Evolutionary conservation across 345 rosid genomes (phyloP), one percentile per base, ranked within the genome.

Genomic region (Euphorbia pulcherrima): DNA sequence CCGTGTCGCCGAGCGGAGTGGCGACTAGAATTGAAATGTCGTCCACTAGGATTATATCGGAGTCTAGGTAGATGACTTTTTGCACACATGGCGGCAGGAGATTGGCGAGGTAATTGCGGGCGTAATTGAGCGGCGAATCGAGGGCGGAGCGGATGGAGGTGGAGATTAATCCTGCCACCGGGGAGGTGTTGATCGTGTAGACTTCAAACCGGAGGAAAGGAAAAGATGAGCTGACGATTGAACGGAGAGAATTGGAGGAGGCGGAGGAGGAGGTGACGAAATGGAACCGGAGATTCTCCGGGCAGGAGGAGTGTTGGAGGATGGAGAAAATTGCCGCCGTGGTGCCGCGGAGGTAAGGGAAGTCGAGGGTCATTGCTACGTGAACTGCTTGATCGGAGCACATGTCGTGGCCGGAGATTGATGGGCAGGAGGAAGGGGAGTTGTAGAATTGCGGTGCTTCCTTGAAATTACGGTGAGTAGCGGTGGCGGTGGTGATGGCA

Each of bases 251-350:
- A 40, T 73, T 20, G 40, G 80, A 68, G 17, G 76, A 63, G 0
- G 73, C 61, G 20, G 79, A 55, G 67, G 68, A 58, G 24, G 62
- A 59, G 3, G 56, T 6, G 28, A 81, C 59, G 77, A 81, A 81
- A 61, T 77, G 84, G 75, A 81, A 77, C 4, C 67, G 72, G 60
- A 75, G 60, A 71, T 78, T 72, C 56, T 81, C 79, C 10, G 81
- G 84, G 72, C 84, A 81, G 26, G 81, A 75, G 10, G 81, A 68
- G 79, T 81, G 84, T 44, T 81, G 84, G 46, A 81, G 72, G 67
- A 75, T 67, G 35, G 79, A 76, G 9, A 66, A 54, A 30, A 76
- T 71, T 0, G 79, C 72, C 16, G 79, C 79, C 77, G 78, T 77
- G 51, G 79, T 68, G 46, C 84, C 84, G 4, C 84, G 81, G 64